Evolutionary conservation across 1,284 basidiomycete species (phyloP), one percentile per base, ranked within the genome.

Genomic region (Stygiomarasmius scandens): DNA sequence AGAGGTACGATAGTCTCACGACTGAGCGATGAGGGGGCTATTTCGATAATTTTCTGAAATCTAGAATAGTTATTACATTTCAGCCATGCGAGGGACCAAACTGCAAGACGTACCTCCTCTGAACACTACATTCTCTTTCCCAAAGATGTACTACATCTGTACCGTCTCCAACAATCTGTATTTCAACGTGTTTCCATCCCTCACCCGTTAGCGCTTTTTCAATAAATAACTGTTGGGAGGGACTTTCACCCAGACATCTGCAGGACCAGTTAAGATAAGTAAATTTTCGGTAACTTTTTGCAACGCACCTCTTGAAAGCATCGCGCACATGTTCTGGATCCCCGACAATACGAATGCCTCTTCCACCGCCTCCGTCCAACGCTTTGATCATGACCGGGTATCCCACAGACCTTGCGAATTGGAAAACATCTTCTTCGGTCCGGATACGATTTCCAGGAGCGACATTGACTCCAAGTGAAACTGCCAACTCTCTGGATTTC

Each of bases 371-470:
- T 22, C 83, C 83, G 3, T 79, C 80, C 0, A 81, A 72, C 0
- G 82, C 80, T 66, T 85, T 84, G 66, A 86, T 79, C 58, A 86
- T 79, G 19, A 80, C 66, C 1, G 79, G 83, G 61, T 77, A 81
- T 34, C 75, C 77, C 41, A 76, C 69, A 12, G 58, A 48, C 11
- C 64, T 58, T 0, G 74, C 76, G 71, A 68, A 78, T 59, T 52
- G 69, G 56, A 44, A 58, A 5, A 74, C 68, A 45, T 79, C 67
- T 2, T 71, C 65, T 27, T 66, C 63, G 16, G 74, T 71, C 3
- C 70, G 62, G 16, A 74, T 71, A 24, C 71, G 73, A 1, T 61
- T 68, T 8, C 82, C 83, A 0, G 77, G 72, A 1, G 83, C 76
- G 45, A 82, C 74, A 2, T 74, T 74, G 0, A 79, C 76, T 2